Conservation (phyloP, 2,329 filamentous ascomycete genomes). For the Pseudogymnoascus sp. region DNA sequence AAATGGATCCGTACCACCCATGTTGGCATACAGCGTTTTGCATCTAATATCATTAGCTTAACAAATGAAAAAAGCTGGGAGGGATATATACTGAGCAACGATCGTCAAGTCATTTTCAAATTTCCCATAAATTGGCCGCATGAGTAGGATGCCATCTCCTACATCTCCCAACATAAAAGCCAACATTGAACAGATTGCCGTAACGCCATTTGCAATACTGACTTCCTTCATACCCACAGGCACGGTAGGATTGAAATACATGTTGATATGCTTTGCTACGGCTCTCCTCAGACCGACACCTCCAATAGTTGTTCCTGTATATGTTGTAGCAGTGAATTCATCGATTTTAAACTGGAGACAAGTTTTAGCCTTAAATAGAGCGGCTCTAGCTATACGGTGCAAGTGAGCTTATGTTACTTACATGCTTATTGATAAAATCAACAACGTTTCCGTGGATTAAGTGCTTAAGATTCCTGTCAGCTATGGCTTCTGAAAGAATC, state of each 20-base stretch:
- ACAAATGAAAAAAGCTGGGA: not conserved
- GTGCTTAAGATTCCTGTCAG: conserved; percentile 21
- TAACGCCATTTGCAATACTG: conserved; percentile 35
- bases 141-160: conserved; percentile 40
- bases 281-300: conserved; percentile 33
- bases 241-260: conserved; percentile 31
- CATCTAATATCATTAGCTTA: not conserved
- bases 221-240: conserved; percentile 33
- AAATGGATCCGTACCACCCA: conserved; percentile 33
- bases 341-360: conserved; percentile 18
- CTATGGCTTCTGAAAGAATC: not conserved
- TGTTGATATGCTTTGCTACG: conserved; percentile 36
- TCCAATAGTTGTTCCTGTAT: conserved; percentile 34
- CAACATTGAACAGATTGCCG: conserved; percentile 36
- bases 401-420: conserved; percentile 13
- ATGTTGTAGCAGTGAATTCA: conserved; percentile 29
- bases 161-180: conserved; percentile 36
- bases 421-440: conserved; percentile 33
- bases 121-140: conserved; percentile 39
- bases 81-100: conserved; percentile 24
- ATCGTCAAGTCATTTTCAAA: conserved; percentile 40
- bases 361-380: conserved; percentile 26
- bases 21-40: conserved; percentile 25
- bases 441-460: conserved; percentile 33
- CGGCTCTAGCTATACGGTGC: not conserved